Percentiles rank a stretch among this genome's conserved stretches.
Conservation (phyloP, 495 filamentous ascomycete genomes). For the Aspergillus conjunctus region DNA sequence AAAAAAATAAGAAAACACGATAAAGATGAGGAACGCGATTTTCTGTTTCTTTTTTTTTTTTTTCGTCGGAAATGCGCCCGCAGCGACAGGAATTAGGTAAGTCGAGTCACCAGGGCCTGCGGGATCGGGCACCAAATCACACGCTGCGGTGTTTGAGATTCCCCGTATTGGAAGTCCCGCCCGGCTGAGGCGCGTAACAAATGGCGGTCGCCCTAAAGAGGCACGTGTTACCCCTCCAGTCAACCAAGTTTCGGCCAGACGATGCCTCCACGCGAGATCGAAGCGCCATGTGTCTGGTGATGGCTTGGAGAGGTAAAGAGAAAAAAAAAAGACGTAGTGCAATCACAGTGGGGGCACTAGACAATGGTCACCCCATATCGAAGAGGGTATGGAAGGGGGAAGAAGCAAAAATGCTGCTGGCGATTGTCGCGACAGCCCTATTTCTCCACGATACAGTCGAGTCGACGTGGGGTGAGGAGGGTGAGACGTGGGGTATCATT, state of each 20-base stretch:
- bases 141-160: constrained; percentile 7
- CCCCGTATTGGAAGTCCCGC: constrained; percentile 21
- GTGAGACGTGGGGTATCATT: constrained; percentile 14
- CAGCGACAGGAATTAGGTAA: constrained; percentile 31
- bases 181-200: constrained; percentile 24
- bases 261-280: constrained; percentile 7
- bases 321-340: neutral
- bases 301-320: neutral
- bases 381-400: neutral
- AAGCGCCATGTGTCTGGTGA: constrained; percentile 14
- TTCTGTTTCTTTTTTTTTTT: neutral
- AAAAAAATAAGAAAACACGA: neutral
- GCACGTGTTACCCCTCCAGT: constrained; percentile 17
- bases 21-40: constrained; percentile 9
- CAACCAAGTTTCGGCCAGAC: constrained; percentile 6
- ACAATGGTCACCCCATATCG: neutral
- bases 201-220: neutral
- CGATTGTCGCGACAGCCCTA: neutral
- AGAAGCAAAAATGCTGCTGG: constrained; percentile 9
- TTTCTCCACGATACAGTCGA: constrained; percentile 10
- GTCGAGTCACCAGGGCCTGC: constrained; percentile 18
- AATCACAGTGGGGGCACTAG: neutral
- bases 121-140: constrained; percentile 24
- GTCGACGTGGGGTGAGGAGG: constrained; percentile 8
- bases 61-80: constrained; percentile 21